Conservation (phyloP, 2,329 filamentous ascomycete species). For the Colletotrichum endophyticum region DNA sequence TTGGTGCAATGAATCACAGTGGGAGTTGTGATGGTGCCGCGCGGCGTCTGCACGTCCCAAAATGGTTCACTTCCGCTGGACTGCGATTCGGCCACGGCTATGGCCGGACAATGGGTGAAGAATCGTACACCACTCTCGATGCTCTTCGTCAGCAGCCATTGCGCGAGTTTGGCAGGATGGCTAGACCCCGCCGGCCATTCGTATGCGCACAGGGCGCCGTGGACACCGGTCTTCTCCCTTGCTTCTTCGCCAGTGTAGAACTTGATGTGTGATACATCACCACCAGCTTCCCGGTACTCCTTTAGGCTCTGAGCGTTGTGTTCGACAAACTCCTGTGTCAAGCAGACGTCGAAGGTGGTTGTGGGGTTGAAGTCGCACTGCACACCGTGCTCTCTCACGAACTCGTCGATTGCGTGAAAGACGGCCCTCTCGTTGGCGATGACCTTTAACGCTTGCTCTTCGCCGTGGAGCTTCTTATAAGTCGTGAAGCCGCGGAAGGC, state of each 20-base stretch:
- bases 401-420: constrained; percentile 40
- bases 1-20: not conserved
- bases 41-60: not conserved
- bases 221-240: constrained; percentile 41
- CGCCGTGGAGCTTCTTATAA: not conserved
- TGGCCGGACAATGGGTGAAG: constrained; percentile 26
- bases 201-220: constrained; percentile 46
- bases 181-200: constrained; percentile 55
- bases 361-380: constrained; percentile 50
- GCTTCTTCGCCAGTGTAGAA: constrained; percentile 39
- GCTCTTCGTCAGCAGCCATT: constrained; percentile 46
- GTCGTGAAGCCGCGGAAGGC: constrained; percentile 49
- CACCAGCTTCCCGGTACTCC: not conserved
- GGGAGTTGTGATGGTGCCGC: not conserved
- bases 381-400: constrained; percentile 44
- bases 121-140: constrained; percentile 42
- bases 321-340: constrained; percentile 49
- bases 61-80: not conserved
- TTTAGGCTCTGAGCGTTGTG: constrained; percentile 16
- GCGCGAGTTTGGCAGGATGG: constrained; percentile 53
- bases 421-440: not conserved
- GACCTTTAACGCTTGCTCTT: not conserved
- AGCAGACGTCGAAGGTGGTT: constrained; percentile 52
- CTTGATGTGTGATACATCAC: not conserved
- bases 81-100: not conserved